Evolutionary conservation across 805 yeast species (phyloP).

Genomic region (Candida ovalis): DNA sequence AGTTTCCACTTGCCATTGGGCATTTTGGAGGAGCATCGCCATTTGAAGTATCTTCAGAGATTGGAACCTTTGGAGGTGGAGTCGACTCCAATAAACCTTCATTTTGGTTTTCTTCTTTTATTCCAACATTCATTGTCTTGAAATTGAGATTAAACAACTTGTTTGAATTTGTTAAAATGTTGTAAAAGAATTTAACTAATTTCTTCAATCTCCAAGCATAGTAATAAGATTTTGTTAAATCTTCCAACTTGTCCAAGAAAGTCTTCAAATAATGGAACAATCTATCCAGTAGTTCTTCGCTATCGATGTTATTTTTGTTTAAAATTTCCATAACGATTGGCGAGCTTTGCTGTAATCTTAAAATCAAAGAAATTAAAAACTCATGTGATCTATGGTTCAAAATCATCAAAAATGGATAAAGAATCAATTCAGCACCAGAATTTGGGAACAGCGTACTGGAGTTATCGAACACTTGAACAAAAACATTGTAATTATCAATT

Average conservation of each 20-base stretch:
- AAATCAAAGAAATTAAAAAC: constrained; percentile 51
- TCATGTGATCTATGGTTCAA: constrained; percentile 55
- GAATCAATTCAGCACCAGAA: constrained; percentile 42
- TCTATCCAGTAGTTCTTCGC: constrained; percentile 30
- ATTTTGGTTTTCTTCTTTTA: constrained; percentile 11
- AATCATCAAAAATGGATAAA: constrained; percentile 47
- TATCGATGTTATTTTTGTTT: constrained; percentile 31
- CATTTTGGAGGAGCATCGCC: not conserved
- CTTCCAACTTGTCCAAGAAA: constrained; percentile 33
- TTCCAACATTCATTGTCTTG: constrained; percentile 24
- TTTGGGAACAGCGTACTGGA: constrained; percentile 26
- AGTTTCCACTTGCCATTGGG: not conserved
- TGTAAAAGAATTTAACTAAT: constrained; percentile 36
- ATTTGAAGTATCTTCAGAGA: not conserved
- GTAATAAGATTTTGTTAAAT: constrained; percentile 37
- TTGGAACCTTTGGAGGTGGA: constrained; percentile 5
- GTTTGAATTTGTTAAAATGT: constrained; percentile 32
- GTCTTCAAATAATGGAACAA: constrained; percentile 33
- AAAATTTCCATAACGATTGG: constrained; percentile 33
- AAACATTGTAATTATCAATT: constrained; percentile 35
- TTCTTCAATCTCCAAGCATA: constrained; percentile 45
- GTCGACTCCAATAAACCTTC: constrained; percentile 10
- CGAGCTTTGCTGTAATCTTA: constrained; percentile 40
- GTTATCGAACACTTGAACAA: constrained; percentile 31
- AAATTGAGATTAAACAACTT: constrained; percentile 32